Conservation (phyloP, 257 asterid species). For the Solanum medicagineum region DNA sequence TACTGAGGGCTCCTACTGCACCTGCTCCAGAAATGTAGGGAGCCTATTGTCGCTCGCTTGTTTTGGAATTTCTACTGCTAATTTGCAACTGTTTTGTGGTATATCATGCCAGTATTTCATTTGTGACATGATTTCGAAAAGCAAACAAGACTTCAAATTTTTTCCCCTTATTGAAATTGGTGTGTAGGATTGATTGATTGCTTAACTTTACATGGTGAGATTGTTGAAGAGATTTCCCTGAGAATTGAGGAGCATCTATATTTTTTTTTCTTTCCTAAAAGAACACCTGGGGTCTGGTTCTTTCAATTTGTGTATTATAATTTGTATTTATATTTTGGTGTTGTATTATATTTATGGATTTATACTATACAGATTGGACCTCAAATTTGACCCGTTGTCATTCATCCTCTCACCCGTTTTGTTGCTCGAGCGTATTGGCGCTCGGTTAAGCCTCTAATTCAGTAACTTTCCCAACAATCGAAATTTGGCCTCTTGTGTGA, state of each 20-base stretch:
- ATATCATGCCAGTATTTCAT: background rate
- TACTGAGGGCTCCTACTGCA: conserved; percentile 11
- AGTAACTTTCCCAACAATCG: too few species aligned
- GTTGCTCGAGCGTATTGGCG: background rate
- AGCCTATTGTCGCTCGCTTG: background rate
- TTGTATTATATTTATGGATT: background rate
- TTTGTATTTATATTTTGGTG: background rate
- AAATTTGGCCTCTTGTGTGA: too few species aligned
- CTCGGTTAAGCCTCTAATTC: too few species aligned
- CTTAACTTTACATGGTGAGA: background rate
- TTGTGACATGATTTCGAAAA: background rate
- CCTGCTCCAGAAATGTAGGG: conserved; percentile 7
- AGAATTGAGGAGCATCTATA: background rate
- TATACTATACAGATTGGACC: background rate
- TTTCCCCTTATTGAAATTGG: background rate
- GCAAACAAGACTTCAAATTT: background rate
- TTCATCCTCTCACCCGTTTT: background rate
- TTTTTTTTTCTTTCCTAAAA: background rate
- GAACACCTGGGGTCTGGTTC: background rate
- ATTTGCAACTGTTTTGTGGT: background rate
- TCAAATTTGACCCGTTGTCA: background rate
- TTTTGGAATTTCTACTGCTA: background rate
- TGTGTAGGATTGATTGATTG: background rate
- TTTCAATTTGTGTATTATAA: background rate
- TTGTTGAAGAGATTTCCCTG: background rate